Evolutionary conservation across 805 yeast genomes (phyloP).

Genomic region (Metschnikowia lunata): DNA sequence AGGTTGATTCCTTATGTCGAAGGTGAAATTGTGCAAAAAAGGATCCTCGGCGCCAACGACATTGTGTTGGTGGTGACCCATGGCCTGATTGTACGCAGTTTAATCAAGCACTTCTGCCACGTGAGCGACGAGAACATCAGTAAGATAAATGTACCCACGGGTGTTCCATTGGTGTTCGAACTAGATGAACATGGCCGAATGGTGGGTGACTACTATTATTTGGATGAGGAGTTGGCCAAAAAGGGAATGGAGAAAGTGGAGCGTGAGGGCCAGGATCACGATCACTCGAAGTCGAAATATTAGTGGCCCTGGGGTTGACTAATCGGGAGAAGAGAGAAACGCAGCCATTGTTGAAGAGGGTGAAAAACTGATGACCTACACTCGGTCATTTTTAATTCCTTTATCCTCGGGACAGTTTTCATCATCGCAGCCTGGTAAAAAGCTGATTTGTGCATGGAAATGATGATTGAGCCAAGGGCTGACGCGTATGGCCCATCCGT

Average conservation of each 20-base stretch:
- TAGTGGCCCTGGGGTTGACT: too few relatives aligned
- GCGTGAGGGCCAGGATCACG: constrained; percentile 15
- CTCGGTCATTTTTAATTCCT: too few relatives aligned
- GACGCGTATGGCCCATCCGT: too few relatives aligned
- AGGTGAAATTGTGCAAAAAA: constrained; percentile 24
- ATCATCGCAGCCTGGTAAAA: too few relatives aligned
- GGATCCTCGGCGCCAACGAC: constrained; percentile 21
- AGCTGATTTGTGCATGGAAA: too few relatives aligned
- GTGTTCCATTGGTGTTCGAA: constrained; percentile 42
- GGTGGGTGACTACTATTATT: constrained; percentile 30
- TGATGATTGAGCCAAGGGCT: too few relatives aligned
- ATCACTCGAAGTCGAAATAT: too few relatives aligned
- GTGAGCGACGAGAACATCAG: constrained; percentile 37
- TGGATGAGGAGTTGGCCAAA: constrained; percentile 38
- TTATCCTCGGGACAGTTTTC: too few relatives aligned
- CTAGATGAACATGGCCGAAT: constrained; percentile 28
- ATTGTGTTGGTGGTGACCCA: constrained; percentile 40
- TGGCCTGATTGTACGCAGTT: constrained; percentile 39
- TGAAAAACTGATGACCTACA: too few relatives aligned
- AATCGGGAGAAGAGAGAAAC: too few relatives aligned
- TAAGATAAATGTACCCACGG: constrained; percentile 41
- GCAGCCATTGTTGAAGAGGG: too few relatives aligned
- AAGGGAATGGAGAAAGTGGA: constrained; percentile 30
- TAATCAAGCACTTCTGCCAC: constrained; percentile 34
- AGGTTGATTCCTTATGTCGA: constrained; percentile 37